Conservation (phyloP, 176 grass and related monocot genomes). For the Cymbopogon citratus region DNA sequence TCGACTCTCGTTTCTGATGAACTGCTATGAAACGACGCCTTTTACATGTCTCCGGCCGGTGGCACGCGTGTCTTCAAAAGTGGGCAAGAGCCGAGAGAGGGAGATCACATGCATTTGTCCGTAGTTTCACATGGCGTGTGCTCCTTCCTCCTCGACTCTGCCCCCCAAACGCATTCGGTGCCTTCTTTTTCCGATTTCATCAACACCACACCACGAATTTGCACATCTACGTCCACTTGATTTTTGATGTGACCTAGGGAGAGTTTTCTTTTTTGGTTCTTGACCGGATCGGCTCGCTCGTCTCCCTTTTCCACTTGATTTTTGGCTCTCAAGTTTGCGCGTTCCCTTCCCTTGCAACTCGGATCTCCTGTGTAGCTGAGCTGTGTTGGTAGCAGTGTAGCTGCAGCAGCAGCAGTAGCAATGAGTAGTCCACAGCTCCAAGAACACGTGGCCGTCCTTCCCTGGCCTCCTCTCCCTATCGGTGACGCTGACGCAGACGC, state of each 20-base stretch:
- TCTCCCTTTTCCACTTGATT: not conserved
- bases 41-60: conserved; percentile 7
- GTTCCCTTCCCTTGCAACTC: not conserved
- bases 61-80: conserved; percentile 13
- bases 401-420: not conserved
- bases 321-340: not conserved
- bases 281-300: not conserved
- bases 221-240: conserved; percentile 27
- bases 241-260: conserved; percentile 6
- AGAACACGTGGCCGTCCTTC: conserved; percentile 29
- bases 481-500: not conserved
- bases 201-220: not conserved
- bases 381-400: not conserved
- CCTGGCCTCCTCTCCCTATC: conserved; percentile 12
- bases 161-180: not conserved
- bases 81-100: not conserved
- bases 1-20: conserved; percentile 13
- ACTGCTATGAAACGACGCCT: not conserved
- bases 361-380: not conserved
- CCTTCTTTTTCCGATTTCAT: not conserved
- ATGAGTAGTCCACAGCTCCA: conserved; percentile 15
- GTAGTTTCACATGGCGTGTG: conserved; percentile 36
- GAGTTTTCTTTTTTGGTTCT: not conserved
- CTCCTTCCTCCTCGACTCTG: not conserved
- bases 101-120: conserved; percentile 55